These are phyloP conservation scores for Lactifluus volemus DNA, from an alignment of 768 basidiomycete genomes.

Conservation along the genomic window DNA sequence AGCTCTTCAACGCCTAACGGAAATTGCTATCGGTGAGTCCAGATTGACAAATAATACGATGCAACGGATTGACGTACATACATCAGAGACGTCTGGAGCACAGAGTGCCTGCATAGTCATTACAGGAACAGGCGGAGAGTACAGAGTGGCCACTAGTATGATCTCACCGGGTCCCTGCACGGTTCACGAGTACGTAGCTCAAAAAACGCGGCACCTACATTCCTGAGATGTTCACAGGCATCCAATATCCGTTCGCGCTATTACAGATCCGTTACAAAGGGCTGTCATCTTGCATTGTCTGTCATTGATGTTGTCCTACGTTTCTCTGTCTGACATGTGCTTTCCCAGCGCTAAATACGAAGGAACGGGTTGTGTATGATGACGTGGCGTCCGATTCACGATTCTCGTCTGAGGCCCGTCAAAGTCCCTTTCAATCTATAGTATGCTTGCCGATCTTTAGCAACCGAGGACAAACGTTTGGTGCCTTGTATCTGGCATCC, in stretches of 20 bases:
- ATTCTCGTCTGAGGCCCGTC: conserved; percentile 59
- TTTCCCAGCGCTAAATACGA: conserved; percentile 50
- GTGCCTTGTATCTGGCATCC: conserved; percentile 58
- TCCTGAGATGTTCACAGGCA: conserved; percentile 33
- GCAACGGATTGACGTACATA: not conserved
- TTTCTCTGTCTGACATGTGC: not conserved
- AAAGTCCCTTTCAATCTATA: conserved; percentile 50
- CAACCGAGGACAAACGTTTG: conserved; percentile 68
- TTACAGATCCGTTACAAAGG: conserved; percentile 53
- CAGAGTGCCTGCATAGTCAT: conserved; percentile 63
- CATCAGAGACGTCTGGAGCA: conserved; percentile 52
- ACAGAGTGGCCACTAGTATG: conserved; percentile 62
- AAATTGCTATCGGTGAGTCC: conserved; percentile 53
- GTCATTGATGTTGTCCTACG: conserved; percentile 20
- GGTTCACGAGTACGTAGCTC: conserved; percentile 52
- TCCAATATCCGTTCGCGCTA: conserved; percentile 48
- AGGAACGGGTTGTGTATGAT: conserved; percentile 49
- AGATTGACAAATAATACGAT: not conserved
- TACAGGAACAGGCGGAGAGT: conserved; percentile 61
- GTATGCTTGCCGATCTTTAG: conserved; percentile 66
- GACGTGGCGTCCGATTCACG: conserved; percentile 58
- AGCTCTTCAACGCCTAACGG: conserved; percentile 60
- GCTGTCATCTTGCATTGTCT: conserved; percentile 60
- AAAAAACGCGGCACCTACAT: not conserved
- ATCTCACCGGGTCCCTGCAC: conserved; percentile 48